phyloP scores from a whole-genome alignment of 2,329 filamentous ascomycete genomes.

The Lasiodiplodia hormozganensis region DNA sequence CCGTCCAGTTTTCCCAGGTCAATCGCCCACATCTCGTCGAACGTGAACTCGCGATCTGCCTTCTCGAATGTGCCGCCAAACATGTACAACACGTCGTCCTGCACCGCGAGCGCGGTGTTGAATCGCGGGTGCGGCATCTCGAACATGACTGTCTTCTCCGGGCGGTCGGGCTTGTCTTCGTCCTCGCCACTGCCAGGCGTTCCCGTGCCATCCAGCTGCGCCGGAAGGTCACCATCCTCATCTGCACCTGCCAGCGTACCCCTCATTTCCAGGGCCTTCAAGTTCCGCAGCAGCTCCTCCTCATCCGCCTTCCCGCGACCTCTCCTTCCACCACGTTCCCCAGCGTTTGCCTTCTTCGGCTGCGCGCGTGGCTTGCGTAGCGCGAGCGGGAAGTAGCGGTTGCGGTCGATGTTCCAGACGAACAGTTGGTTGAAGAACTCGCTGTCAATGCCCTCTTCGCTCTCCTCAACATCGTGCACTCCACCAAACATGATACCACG shows the following conservation, averaged over 20 bases:
- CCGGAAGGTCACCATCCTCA: constrained; percentile 39
- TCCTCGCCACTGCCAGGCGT: constrained; percentile 33
- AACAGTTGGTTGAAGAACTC: constrained; percentile 95
- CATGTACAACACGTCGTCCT: constrained; percentile 91
- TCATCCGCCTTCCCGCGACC: constrained; percentile 89
- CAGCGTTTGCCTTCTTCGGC: constrained; percentile 65
- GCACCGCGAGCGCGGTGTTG: constrained; percentile 87
- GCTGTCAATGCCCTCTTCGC: constrained; percentile 93
- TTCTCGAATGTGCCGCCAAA: constrained; percentile 97
- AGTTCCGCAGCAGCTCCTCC: constrained; percentile 84
- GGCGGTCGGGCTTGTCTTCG: constrained; percentile 58
- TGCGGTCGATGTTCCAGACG: constrained; percentile 94
- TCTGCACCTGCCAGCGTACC: constrained; percentile 61
- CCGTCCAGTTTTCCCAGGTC: constrained; percentile 96
- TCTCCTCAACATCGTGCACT: constrained; percentile 90
- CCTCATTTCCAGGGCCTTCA: constrained; percentile 83
- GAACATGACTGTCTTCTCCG: constrained; percentile 66
- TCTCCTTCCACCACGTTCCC: constrained; percentile 62
- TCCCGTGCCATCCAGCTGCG: constrained; percentile 32
- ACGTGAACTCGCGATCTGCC: constrained; percentile 92
- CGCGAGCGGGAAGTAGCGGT: constrained; percentile 86
- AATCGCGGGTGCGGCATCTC: constrained; percentile 91
- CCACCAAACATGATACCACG: constrained; percentile 93
- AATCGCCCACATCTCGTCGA: constrained; percentile 92
- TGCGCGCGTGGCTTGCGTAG: constrained; percentile 76